Evolutionary conservation across 2,329 filamentous ascomycete species (phyloP), one percentile per base, ranked within the genome.

Genomic region (Lachnellula hyalina): DNA sequence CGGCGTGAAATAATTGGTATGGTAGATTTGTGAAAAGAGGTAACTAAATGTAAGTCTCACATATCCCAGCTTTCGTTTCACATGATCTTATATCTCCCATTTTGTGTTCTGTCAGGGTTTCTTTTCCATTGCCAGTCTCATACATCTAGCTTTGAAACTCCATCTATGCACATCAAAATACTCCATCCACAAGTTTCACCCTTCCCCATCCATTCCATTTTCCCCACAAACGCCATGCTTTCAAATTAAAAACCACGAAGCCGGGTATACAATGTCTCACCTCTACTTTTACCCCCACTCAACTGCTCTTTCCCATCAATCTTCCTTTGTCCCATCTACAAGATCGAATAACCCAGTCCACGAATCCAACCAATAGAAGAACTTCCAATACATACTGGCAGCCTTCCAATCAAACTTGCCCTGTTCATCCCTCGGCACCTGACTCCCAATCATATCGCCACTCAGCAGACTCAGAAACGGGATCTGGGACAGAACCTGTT

Each of bases 371-470:
- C 77, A 84, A 73, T 79, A 86, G 62, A 86, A 81, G 44, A 86
- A 65, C 69, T 81, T 82, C 84, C 84, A 87, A 72, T 86, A 87
- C 57, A 86, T 70, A 57, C 82, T 86, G 11, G 84, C 84, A 46
- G 74, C 74, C 42, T 82, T 81, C 76, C 85, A 88, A 70, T 96
- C 92, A 63, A 96, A 92, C 42, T 83, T 84, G 54, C 89, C 89
- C 44, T 80, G 76, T 51, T 90, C 87, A 51, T 79, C 86, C 42
- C 86, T 78, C 7, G 89, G 89, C 40, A 93, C 83, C 67, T 87
- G 80, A 66, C 84, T 84, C 5, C 89, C 89, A 65, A 93, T 91
- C 70, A 92, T 83, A 64, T 78, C 73, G 5, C 75, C 84, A 46
- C 83, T 84, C 67, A 91, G 86, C 83, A 86, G 90, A 63, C 80